phyloP scores from a whole-genome alignment of 2,329 filamentous ascomycete genomes.

The Fusarium continuum region DNA sequence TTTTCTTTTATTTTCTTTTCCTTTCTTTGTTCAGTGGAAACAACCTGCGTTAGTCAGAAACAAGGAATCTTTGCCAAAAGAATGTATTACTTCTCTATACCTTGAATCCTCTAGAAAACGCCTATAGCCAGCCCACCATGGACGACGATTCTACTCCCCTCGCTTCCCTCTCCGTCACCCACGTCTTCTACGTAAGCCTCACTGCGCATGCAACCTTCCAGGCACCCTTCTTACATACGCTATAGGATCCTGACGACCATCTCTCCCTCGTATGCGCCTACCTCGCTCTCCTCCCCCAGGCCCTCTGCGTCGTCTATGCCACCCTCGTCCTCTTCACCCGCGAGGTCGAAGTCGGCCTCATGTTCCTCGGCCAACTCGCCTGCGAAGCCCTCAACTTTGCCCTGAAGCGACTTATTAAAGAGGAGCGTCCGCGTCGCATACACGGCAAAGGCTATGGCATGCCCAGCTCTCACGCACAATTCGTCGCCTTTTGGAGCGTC shows the following conservation, averaged over 20 bases:
- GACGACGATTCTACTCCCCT: constrained; percentile 62
- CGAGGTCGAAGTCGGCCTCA: constrained; percentile 86
- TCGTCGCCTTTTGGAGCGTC: constrained; percentile 89
- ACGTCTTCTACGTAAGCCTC: constrained; percentile 87
- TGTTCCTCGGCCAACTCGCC: constrained; percentile 89
- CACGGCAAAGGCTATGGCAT: constrained; percentile 97
- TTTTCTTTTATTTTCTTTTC: too few relatives aligned
- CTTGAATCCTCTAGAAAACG: neutral
- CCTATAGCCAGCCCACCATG: constrained; percentile 32
- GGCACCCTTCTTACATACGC: neutral
- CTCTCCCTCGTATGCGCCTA: constrained; percentile 90
- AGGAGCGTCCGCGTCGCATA: constrained; percentile 84
- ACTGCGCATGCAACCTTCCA: neutral
- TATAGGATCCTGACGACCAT: constrained; percentile 84
- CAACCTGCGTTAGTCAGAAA: neutral
- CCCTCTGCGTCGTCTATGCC: constrained; percentile 87
- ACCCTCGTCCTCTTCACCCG: constrained; percentile 91
- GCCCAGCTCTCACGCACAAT: constrained; percentile 94
- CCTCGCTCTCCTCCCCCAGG: constrained; percentile 93
- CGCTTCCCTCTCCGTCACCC: constrained; percentile 91
- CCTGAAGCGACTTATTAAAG: constrained; percentile 90
- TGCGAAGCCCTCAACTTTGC: constrained; percentile 92
- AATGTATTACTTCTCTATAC: constrained; percentile 9
- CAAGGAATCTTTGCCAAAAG: neutral
- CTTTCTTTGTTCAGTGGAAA: neutral